phyloP scores from a whole-genome alignment of 352 stramenopile species.

The Globisporangium irregulare region DNA sequence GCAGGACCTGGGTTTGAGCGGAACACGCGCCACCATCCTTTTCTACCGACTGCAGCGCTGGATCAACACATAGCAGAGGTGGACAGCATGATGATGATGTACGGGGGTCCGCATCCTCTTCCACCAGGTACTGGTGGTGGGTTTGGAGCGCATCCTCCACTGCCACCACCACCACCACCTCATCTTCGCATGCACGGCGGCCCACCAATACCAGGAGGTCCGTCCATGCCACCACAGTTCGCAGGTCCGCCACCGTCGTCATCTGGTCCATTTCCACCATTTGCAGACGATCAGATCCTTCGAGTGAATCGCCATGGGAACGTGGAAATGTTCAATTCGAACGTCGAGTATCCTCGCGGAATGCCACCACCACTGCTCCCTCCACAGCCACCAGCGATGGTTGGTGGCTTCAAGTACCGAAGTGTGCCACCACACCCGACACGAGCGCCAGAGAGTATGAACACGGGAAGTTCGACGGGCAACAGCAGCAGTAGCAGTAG shows the following conservation, averaged over 20 bases:
- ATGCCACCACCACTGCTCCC: slow-evolving; percentile 12
- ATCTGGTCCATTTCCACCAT: slow-evolving; percentile 18
- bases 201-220: neutral
- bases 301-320: slow-evolving; percentile 64
- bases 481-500: slow-evolving; percentile 10
- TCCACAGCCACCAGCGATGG: slow-evolving; percentile 12
- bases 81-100: neutral
- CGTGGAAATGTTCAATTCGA: slow-evolving; percentile 50
- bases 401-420: slow-evolving; percentile 47
- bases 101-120: slow-evolving; percentile 14
- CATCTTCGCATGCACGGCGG: slow-evolving; percentile 1
- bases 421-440: slow-evolving; percentile 22
- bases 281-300: slow-evolving; percentile 61
- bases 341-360: slow-evolving; percentile 3
- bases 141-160: neutral
- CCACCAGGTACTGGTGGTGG: neutral
- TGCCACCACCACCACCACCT: slow-evolving; percentile 9
- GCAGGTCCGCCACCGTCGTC: too few species aligned
- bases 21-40: slow-evolving; percentile 29
- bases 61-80: slow-evolving; percentile 5
- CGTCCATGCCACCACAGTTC: slow-evolving; percentile 7
- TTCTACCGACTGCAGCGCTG: slow-evolving; percentile 3
- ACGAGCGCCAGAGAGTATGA: slow-evolving; percentile 12
- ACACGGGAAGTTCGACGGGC: neutral
- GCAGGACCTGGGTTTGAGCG: slow-evolving; percentile 29